phyloP scores from a whole-genome alignment of 2,329 filamentous ascomycete species.

The Periconia sp. region DNA sequence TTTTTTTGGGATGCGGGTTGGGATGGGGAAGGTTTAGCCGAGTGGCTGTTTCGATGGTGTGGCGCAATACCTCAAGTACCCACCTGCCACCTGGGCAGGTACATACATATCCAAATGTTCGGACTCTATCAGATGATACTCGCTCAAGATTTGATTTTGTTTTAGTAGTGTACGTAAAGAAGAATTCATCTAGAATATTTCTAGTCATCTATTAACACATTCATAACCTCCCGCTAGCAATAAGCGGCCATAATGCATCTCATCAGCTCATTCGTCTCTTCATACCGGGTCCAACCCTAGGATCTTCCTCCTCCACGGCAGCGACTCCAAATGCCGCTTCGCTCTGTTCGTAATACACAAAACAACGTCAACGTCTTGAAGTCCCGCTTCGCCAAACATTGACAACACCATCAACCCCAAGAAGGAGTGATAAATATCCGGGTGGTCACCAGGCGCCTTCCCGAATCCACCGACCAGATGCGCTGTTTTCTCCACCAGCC shows the following conservation, averaged over 20 bases:
- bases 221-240: not conserved
- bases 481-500: conserved; percentile 82
- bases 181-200: not conserved
- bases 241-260: conserved; percentile 2
- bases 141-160: too few relatives aligned
- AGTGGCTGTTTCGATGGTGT: too few relatives aligned
- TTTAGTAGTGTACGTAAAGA: too few relatives aligned
- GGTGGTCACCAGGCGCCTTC: conserved; percentile 49
- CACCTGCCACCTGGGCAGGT: too few relatives aligned
- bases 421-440: conserved; percentile 84
- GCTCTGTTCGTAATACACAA: conserved; percentile 72
- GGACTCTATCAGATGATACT: too few relatives aligned
- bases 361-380: conserved; percentile 72
- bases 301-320: conserved; percentile 40
- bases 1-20: not conserved
- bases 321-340: conserved; percentile 38
- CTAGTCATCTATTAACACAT: not conserved
- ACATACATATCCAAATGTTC: too few relatives aligned
- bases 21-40: not conserved
- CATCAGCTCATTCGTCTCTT: conserved; percentile 1
- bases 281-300: conserved; percentile 8
- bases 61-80: too few relatives aligned
- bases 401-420: conserved; percentile 81
- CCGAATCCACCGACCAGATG: conserved; percentile 67
- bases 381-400: conserved; percentile 67